A percentile compares a stretch with the other conserved stretches of the same genome.
Conservation (phyloP, 2,329 filamentous ascomycete species). For the Macrophomina phaseolina region DNA sequence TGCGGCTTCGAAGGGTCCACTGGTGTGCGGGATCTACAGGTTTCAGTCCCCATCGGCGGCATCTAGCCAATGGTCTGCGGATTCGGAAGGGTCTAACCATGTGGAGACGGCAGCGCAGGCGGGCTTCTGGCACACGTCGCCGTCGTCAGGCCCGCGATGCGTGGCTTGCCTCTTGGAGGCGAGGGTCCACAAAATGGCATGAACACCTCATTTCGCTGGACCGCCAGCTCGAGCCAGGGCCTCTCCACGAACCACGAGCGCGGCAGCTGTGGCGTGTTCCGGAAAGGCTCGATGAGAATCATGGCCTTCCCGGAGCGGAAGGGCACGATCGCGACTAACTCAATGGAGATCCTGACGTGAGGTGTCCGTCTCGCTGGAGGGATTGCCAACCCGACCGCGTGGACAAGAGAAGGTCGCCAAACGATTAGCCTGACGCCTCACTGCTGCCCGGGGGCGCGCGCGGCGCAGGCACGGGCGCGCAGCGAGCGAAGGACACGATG, state of each 20-base stretch:
- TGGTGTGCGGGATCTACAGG: conserved; percentile 25
- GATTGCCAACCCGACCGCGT: conserved; percentile 21
- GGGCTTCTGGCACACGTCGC: conserved; percentile 17
- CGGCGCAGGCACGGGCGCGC: background rate
- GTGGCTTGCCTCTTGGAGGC: conserved; percentile 28
- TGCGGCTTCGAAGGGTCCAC: conserved; percentile 24
- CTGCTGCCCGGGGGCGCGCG: background rate
- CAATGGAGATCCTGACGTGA: conserved; percentile 16
- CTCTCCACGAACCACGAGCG: conserved; percentile 24
- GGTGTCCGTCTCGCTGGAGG: conserved; percentile 15
- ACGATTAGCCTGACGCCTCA: conserved; percentile 9
- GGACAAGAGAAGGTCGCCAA: conserved; percentile 9
- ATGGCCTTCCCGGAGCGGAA: conserved; percentile 25
- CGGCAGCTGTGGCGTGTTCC: conserved; percentile 26
- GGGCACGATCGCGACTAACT: conserved; percentile 24
- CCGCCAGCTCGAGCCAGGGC: conserved; percentile 23
- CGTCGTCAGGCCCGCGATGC: conserved; percentile 21
- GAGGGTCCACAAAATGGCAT: conserved; percentile 28
- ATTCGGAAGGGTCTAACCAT: conserved; percentile 27
- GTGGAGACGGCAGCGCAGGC: conserved; percentile 26
- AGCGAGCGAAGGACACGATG: background rate
- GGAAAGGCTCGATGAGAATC: conserved; percentile 18
- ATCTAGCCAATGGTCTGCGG: conserved; percentile 10
- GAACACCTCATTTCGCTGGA: conserved; percentile 27
- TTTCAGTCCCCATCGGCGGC: conserved; percentile 19